Conservation (phyloP, 495 filamentous ascomycete genomes). For the Aspergillus wentii region DNA sequence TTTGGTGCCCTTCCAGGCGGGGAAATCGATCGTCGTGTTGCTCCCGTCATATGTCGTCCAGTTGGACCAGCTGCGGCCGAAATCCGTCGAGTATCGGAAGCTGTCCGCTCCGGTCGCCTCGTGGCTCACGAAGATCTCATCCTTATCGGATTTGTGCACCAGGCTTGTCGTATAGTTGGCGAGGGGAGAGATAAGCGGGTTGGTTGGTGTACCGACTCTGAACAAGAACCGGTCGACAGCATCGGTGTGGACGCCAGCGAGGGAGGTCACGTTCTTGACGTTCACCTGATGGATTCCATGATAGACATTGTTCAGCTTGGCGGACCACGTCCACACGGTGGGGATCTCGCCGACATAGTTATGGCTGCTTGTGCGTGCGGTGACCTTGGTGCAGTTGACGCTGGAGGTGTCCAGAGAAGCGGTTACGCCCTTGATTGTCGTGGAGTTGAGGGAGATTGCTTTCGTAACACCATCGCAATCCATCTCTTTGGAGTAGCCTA, state of each 20-base stretch:
- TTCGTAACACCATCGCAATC: slow-evolving; percentile 45
- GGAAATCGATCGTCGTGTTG: slow-evolving; percentile 27
- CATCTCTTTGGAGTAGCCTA: slow-evolving; percentile 38
- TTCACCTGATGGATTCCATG: slow-evolving; percentile 44
- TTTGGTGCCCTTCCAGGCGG: slow-evolving; percentile 46
- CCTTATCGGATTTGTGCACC: slow-evolving; percentile 28
- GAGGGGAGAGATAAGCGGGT: slow-evolving; percentile 46
- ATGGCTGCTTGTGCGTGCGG: slow-evolving; percentile 8
- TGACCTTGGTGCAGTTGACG: slow-evolving; percentile 16
- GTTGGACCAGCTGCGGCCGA: slow-evolving; percentile 38
- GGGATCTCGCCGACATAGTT: slow-evolving; percentile 13
- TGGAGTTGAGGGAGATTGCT: slow-evolving; percentile 42
- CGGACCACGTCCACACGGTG: slow-evolving; percentile 39
- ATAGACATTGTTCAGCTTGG: slow-evolving; percentile 37
- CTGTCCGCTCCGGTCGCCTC: slow-evolving; percentile 54
- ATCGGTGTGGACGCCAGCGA: slow-evolving; percentile 28
- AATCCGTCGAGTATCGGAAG: slow-evolving; percentile 55
- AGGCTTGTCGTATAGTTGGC: slow-evolving; percentile 54
- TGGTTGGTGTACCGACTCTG: slow-evolving; percentile 37
- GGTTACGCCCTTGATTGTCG: slow-evolving; percentile 19
- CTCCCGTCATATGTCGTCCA: slow-evolving; percentile 47
- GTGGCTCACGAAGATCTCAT: slow-evolving; percentile 42
- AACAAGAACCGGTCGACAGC: slow-evolving; percentile 41
- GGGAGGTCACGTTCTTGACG: slow-evolving; percentile 34
- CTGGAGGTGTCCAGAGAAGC: slow-evolving; percentile 22